Conservation (phyloP, 2,329 filamentous ascomycete genomes). For the Neofusicoccum sp. region DNA sequence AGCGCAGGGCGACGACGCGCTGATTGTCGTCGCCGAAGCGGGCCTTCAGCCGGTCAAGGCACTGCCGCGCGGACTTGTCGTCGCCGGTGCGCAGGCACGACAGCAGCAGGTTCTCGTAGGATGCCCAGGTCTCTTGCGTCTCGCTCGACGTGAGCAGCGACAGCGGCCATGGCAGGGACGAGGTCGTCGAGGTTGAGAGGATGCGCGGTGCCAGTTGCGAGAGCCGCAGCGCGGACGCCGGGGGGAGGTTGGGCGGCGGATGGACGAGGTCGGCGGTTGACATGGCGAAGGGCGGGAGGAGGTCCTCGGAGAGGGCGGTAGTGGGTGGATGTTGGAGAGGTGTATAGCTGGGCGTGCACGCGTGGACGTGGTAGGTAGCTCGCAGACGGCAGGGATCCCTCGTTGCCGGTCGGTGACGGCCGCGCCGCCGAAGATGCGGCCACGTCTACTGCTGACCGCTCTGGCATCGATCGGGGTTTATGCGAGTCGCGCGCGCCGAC, state of each 20-base stretch:
- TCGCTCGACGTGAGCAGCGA: slow-evolving; percentile 60
- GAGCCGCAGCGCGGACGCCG: slow-evolving; percentile 47
- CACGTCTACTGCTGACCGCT: background rate
- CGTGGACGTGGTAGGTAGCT: slow-evolving; percentile 2
- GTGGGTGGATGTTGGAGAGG: background rate
- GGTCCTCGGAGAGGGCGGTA: background rate
- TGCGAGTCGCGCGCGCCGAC: background rate
- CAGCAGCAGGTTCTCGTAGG: slow-evolving; percentile 84
- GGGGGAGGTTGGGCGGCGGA: slow-evolving; percentile 44
- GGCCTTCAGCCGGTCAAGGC: slow-evolving; percentile 72
- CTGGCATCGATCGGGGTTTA: background rate
- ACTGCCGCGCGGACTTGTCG: slow-evolving; percentile 73
- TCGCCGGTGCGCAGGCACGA: slow-evolving; percentile 84
- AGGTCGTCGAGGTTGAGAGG: slow-evolving; percentile 41
- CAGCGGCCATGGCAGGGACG: slow-evolving; percentile 53
- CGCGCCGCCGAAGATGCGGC: background rate
- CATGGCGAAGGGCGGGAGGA: background rate
- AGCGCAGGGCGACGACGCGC: slow-evolving; percentile 79
- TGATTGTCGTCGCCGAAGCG: slow-evolving; percentile 87
- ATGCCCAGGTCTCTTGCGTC: slow-evolving; percentile 78
- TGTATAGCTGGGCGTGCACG: background rate
- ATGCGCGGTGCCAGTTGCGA: slow-evolving; percentile 50
- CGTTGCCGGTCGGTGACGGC: too few relatives aligned
- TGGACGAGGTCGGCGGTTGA: slow-evolving; percentile 39
- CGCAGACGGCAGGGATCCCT: background rate